Evolutionary conservation across 805 yeast species (phyloP).

Genomic region (Henningerozyma blattae): DNA sequence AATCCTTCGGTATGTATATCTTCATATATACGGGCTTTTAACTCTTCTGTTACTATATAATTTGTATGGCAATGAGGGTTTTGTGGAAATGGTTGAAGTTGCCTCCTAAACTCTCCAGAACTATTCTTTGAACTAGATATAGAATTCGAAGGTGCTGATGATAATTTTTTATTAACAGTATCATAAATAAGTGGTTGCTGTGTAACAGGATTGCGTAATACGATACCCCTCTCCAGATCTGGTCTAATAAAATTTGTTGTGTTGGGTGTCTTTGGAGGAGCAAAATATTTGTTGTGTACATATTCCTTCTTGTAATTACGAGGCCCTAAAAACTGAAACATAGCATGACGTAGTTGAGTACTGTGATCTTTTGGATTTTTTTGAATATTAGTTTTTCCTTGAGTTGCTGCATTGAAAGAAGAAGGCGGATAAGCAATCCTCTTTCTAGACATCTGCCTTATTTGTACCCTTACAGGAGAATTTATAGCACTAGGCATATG

Average conservation of each 20-base stretch:
- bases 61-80: slow-evolving; percentile 64
- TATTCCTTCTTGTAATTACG: slow-evolving; percentile 76
- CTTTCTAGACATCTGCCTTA: slow-evolving; percentile 38
- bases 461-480: slow-evolving; percentile 19
- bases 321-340: slow-evolving; percentile 74
- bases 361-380: slow-evolving; percentile 31
- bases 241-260: slow-evolving; percentile 64
- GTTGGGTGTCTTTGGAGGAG: too few relatives aligned
- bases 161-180: slow-evolving; percentile 2
- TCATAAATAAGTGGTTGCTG: slow-evolving; percentile 20
- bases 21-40: slow-evolving; percentile 48
- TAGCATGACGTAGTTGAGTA: slow-evolving; percentile 46
- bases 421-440: slow-evolving; percentile 43
- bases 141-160: neutral
- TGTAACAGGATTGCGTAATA: slow-evolving; percentile 25
- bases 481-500: neutral
- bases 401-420: slow-evolving; percentile 32
- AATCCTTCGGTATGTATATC: slow-evolving; percentile 41
- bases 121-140: neutral
- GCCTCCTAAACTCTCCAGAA: slow-evolving; percentile 6
- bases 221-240: slow-evolving; percentile 32
- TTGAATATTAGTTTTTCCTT: too few relatives aligned
- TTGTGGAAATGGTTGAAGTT: slow-evolving; percentile 69
- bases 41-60: slow-evolving; percentile 40
- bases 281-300: slow-evolving; percentile 58